These are phyloP conservation scores for Coemansia sp. DNA, from an alignment of 192 early-diverging fungal species.

Conservation along the genomic window DNA sequence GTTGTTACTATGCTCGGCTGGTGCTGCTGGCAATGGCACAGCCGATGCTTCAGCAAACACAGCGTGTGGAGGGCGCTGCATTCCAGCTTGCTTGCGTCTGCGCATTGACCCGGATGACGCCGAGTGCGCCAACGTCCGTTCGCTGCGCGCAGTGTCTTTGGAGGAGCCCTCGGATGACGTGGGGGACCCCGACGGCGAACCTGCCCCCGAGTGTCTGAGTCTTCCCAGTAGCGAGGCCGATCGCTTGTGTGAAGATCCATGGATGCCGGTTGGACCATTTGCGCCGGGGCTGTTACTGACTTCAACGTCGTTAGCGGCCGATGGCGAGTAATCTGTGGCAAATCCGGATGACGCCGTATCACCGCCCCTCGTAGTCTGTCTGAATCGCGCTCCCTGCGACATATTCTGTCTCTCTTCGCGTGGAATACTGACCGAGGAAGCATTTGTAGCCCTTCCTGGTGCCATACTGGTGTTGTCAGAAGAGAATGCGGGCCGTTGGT, in stretches of 20 bases:
- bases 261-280: background rate
- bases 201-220: constrained; percentile 13
- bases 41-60: background rate
- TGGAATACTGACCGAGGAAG: background rate
- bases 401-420: background rate
- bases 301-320: background rate
- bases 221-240: constrained; percentile 29
- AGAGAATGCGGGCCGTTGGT: background rate
- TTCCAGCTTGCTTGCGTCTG: background rate
- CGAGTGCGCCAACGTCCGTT: constrained; percentile 42
- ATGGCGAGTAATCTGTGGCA: background rate
- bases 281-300: background rate
- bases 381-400: background rate
- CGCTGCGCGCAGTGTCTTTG: constrained; percentile 30
- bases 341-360: background rate
- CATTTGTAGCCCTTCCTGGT: background rate
- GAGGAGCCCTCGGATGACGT: constrained; percentile 46
- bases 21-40: background rate
- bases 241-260: constrained; percentile 14
- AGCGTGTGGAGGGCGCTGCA: constrained; percentile 1
- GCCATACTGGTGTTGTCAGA: background rate
- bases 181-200: constrained; percentile 36
- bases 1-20: background rate
- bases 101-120: constrained; percentile 36
- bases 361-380: background rate